A percentile compares a stretch with the other conserved stretches of the same genome.
These are phyloP conservation scores for Chaetomiaceae sp. DNA, from an alignment of 2,329 filamentous ascomycete species.

Conservation along the genomic window DNA sequence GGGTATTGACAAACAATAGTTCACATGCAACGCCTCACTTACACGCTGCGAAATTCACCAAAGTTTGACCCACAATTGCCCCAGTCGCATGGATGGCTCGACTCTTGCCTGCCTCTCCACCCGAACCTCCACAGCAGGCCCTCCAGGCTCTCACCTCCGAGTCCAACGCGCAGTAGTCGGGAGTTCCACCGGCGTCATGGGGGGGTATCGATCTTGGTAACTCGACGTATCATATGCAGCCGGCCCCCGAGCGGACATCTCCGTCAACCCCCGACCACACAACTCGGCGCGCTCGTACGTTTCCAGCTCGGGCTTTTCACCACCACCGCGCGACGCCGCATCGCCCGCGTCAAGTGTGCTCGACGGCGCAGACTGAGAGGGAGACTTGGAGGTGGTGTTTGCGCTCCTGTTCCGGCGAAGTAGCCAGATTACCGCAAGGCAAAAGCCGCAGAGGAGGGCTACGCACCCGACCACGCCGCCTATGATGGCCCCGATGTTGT, in stretches of 20 bases:
- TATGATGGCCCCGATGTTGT: constrained; percentile 31
- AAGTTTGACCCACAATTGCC: no score
- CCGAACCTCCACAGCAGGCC: no score
- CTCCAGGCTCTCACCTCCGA: background rate
- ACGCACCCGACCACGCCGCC: constrained; percentile 34
- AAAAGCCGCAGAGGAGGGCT: constrained; percentile 31
- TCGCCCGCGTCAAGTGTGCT: background rate
- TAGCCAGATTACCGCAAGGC: background rate
- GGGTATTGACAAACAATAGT: no score
- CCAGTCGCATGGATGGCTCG: no score
- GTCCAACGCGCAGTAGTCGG: background rate
- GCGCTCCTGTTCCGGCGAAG: constrained; percentile 3
- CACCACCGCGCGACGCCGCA: background rate
- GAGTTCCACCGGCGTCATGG: constrained; percentile 9
- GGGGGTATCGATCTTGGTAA: background rate
- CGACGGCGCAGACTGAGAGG: background rate
- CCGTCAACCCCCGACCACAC: background rate
- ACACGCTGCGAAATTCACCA: no score
- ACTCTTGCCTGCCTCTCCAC: no score
- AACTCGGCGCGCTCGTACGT: background rate
- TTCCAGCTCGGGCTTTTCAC: constrained; percentile 3
- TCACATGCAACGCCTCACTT: no score
- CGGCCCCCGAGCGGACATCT: background rate
- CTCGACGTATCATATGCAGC: constrained; percentile 3
- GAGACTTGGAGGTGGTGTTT: background rate